Percentiles rank a stretch among this genome's conserved stretches.
These are phyloP conservation scores for Terfezia claveryi DNA, from an alignment of 495 filamentous ascomycete genomes.

Conservation along the genomic window DNA sequence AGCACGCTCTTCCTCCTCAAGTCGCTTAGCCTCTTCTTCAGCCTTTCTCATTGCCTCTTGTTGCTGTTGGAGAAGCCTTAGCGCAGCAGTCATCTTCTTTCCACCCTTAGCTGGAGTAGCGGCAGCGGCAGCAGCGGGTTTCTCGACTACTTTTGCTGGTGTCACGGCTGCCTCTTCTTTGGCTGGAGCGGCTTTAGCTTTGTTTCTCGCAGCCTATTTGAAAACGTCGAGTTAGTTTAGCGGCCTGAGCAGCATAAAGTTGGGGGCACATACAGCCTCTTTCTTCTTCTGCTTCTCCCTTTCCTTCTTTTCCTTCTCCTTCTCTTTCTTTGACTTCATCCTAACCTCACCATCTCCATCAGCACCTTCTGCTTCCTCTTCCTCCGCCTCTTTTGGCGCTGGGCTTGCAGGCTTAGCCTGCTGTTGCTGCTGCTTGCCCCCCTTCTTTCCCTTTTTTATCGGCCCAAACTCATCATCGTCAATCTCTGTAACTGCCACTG, in stretches of 20 bases:
- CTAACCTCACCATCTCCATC: conserved; percentile 26
- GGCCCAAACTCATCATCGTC: conserved; percentile 70
- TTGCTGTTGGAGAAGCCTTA: conserved; percentile 71
- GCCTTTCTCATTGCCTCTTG: conserved; percentile 57
- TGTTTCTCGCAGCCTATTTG: conserved; percentile 39
- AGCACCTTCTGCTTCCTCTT: conserved; percentile 15
- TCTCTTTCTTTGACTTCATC: conserved; percentile 74
- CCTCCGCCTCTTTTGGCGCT: conserved; percentile 8
- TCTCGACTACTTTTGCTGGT: conserved; percentile 9
- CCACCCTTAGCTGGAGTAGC: conserved; percentile 34
- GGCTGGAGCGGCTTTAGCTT: conserved; percentile 27
- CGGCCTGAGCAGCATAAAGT: neutral
- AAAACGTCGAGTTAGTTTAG: neutral
- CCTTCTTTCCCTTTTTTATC: conserved; percentile 43
- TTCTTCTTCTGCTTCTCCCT: conserved; percentile 67
- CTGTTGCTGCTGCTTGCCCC: conserved; percentile 22
- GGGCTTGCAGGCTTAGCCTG: conserved; percentile 13
- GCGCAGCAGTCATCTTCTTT: conserved; percentile 77
- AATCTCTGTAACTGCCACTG: conserved; percentile 54
- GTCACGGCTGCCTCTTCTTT: conserved; percentile 54
- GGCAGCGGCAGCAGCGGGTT: conserved; percentile 23
- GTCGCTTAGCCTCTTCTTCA: conserved; percentile 52
- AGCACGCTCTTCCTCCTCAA: conserved; percentile 50
- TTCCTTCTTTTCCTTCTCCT: conserved; percentile 76
- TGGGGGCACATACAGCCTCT: conserved; percentile 33